Evolutionary conservation across 352 stramenopile genomes (phyloP).

Genomic region (Aphanomyces euteiches): DNA sequence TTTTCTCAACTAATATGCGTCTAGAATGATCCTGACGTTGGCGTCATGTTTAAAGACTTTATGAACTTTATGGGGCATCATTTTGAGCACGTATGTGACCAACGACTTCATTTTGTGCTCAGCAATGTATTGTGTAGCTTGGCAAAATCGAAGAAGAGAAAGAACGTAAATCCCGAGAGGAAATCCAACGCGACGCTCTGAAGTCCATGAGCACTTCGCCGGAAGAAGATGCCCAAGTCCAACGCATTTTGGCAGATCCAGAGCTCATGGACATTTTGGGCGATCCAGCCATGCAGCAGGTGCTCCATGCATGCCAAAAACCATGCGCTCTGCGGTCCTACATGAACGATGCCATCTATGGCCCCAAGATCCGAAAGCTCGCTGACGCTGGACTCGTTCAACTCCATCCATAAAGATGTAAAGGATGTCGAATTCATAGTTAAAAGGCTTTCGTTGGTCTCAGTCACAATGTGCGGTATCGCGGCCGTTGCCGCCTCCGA

Average conservation of each 20-base stretch:
- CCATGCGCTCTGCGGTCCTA: slow-evolving; percentile 44
- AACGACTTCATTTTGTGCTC: neutral
- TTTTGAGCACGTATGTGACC: slow-evolving; percentile 62
- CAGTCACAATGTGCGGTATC: neutral
- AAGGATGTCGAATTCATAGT: neutral
- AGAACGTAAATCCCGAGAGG: slow-evolving; percentile 37
- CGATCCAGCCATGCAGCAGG: slow-evolving; percentile 55
- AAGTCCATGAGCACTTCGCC: slow-evolving; percentile 51
- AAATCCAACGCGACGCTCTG: slow-evolving; percentile 47
- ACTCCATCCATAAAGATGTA: slow-evolving; percentile 35
- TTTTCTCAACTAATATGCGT: neutral
- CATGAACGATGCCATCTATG: slow-evolving; percentile 42
- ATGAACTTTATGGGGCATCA: slow-evolving; percentile 66
- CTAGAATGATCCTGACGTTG: slow-evolving; percentile 52
- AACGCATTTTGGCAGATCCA: slow-evolving; percentile 59
- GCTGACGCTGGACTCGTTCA: slow-evolving; percentile 54
- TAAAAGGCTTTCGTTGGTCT: too few relatives aligned
- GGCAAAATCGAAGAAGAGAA: slow-evolving; percentile 37
- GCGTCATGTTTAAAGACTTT: slow-evolving; percentile 61
- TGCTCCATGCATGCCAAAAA: slow-evolving; percentile 44
- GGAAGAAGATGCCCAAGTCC: slow-evolving; percentile 63
- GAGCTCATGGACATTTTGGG: slow-evolving; percentile 59
- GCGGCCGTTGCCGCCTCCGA: slow-evolving; percentile 44
- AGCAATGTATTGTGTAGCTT: slow-evolving; percentile 33
- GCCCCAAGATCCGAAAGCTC: slow-evolving; percentile 54